phyloP scores from a whole-genome alignment of 1,139 yeast species.

The Protomyces inundatus region DNA sequence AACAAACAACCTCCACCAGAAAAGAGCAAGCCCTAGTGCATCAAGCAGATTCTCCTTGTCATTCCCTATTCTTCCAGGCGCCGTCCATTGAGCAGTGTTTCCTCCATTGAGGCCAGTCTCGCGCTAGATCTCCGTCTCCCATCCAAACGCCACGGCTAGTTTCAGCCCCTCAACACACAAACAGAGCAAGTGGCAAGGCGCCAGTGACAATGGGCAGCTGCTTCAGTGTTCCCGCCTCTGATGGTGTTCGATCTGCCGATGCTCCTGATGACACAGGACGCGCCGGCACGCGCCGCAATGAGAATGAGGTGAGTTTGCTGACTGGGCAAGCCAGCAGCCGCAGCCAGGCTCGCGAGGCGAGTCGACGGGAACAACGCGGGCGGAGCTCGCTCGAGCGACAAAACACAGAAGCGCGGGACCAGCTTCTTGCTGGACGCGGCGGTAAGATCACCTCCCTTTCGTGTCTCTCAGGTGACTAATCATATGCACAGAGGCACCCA shows the following conservation, averaged over 20 bases:
- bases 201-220: background rate
- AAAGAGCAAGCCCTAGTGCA: background rate
- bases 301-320: background rate
- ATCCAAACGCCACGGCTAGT: no score
- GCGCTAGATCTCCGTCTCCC: no score
- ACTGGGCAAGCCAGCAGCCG: conserved; percentile 2
- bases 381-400: conserved; percentile 18
- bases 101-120: no score
- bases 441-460: background rate
- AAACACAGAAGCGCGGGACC: conserved; percentile 17
- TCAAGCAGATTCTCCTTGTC: no score
- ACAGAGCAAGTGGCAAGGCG: background rate
- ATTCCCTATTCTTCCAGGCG: no score
- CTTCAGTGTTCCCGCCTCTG: background rate
- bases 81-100: no score
- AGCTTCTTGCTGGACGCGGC: conserved; percentile 20
- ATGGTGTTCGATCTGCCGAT: background rate
- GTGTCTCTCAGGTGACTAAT: background rate
- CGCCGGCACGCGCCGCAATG: background rate
- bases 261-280: background rate
- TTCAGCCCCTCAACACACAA: background rate
- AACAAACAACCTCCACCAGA: no score
- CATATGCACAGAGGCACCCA: conserved; percentile 13
- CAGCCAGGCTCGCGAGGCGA: conserved; percentile 4
- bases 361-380: background rate